A percentile compares a stretch with the other conserved stretches of the same genome.
Conservation (phyloP, 176 grass and related monocot species). For the Elaeis guineensis region DNA sequence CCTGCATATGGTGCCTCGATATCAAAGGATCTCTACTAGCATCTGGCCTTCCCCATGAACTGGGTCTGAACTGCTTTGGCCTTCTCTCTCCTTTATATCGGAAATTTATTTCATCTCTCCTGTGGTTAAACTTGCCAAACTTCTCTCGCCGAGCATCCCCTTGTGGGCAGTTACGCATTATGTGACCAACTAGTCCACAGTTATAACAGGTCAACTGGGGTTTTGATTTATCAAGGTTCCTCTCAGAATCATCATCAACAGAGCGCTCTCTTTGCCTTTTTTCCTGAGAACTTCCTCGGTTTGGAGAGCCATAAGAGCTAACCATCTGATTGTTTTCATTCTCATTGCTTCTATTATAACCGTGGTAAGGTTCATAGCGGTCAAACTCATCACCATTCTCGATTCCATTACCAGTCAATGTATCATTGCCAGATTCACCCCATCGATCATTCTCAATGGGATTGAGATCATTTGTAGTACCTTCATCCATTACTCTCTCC, state of each 20-base stretch:
- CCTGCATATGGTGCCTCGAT: conserved; percentile 9
- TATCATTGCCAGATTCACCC: conserved; percentile 30
- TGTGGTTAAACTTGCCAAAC: conserved; percentile 18
- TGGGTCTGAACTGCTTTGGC: conserved; percentile 18
- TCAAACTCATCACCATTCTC: conserved; percentile 30
- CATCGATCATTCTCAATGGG: conserved; percentile 50
- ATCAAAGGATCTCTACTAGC: conserved; percentile 19
- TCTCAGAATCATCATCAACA: conserved; percentile 13
- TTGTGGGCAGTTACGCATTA: conserved; percentile 18
- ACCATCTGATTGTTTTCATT: conserved; percentile 22
- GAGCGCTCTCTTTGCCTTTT: conserved; percentile 25
- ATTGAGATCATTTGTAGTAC: conserved; percentile 12
- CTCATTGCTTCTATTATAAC: conserved; percentile 32
- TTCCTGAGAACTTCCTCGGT: conserved; percentile 15
- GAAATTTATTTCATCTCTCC: conserved; percentile 26
- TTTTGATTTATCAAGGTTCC: conserved; percentile 28
- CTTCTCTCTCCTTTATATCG: conserved; percentile 22
- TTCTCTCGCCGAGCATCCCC: background rate
- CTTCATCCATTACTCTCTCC: conserved; percentile 24
- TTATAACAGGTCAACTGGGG: conserved; percentile 30
- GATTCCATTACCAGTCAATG: background rate
- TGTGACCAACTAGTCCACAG: conserved; percentile 30
- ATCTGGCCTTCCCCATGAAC: conserved; percentile 18
- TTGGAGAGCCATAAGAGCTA: conserved; percentile 17
- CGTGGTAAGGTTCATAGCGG: conserved; percentile 55